These are phyloP conservation scores for Apophysomyces variabilis DNA, from an alignment of 371 early-diverging fungal genomes.

Conservation along the genomic window DNA sequence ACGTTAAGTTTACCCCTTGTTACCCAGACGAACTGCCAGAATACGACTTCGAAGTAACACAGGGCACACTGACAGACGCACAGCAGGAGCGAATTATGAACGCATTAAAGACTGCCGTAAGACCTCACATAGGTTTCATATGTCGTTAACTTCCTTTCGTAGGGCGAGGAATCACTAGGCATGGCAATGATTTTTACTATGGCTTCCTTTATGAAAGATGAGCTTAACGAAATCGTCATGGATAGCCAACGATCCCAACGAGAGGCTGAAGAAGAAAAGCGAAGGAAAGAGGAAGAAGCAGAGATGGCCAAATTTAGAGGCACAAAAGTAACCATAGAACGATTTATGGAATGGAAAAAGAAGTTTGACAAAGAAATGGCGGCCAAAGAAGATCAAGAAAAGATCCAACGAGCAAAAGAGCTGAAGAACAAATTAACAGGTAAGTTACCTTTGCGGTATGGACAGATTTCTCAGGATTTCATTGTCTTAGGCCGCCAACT, in stretches of 20 bases:
- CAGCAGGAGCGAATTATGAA: slow-evolving; percentile 53
- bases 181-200: slow-evolving; percentile 94
- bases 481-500: slow-evolving; percentile 75
- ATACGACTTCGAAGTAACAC: slow-evolving; percentile 61
- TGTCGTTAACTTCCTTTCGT: slow-evolving; percentile 3
- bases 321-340: slow-evolving; percentile 81
- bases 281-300: slow-evolving; percentile 75
- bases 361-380: slow-evolving; percentile 78
- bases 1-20: slow-evolving; percentile 79
- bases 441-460: slow-evolving; percentile 18
- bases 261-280: slow-evolving; percentile 60
- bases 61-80: slow-evolving; percentile 49
- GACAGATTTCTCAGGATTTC: neutral
- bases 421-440: slow-evolving; percentile 63
- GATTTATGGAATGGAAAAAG: slow-evolving; percentile 82
- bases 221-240: slow-evolving; percentile 62
- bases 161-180: slow-evolving; percentile 82
- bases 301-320: slow-evolving; percentile 84
- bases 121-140: slow-evolving; percentile 8
- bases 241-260: slow-evolving; percentile 59
- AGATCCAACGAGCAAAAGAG: slow-evolving; percentile 50
- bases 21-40: slow-evolving; percentile 90
- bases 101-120: slow-evolving; percentile 55
- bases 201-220: slow-evolving; percentile 80
- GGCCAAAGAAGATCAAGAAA: slow-evolving; percentile 59